phyloP scores from a whole-genome alignment of 345 rosid genomes.

The Acer campestre region DNA sequence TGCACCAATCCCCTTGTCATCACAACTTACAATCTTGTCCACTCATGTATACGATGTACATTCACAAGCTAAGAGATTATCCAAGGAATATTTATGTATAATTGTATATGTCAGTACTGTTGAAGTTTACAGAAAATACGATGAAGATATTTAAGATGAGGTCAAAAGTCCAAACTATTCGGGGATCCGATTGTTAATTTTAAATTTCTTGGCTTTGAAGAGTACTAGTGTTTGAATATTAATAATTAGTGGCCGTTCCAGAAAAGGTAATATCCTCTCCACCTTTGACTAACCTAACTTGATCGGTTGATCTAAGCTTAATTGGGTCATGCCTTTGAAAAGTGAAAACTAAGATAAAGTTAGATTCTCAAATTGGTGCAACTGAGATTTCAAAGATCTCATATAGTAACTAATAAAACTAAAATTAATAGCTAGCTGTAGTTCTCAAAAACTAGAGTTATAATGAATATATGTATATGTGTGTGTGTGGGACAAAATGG shows the following conservation, averaged over 20 bases:
- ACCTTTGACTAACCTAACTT: slow-evolving; percentile 1
- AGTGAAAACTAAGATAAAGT: not conserved
- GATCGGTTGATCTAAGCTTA: not conserved
- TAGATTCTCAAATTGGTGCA: not conserved
- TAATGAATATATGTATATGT: no score
- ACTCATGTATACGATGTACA: not conserved
- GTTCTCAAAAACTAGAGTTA: not conserved
- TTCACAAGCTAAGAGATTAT: not conserved
- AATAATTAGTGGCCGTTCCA: not conserved
- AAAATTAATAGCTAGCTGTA: not conserved
- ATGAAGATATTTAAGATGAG: not conserved
- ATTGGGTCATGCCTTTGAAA: not conserved
- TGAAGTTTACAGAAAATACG: not conserved
- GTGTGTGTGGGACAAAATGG: no score
- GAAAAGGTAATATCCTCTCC: not conserved
- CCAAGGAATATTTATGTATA: no score
- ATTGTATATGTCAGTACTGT: not conserved
- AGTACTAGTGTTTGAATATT: not conserved
- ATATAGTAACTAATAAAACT: not conserved
- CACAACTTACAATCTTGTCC: not conserved
- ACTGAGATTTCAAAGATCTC: not conserved
- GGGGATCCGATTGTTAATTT: not conserved
- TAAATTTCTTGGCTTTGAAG: not conserved
- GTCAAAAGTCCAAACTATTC: not conserved
- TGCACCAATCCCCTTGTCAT: not conserved